A percentile compares a stretch with the other conserved stretches of the same genome.
phyloP scores from a whole-genome alignment of 2,329 filamentous ascomycete genomes.

The Alternaria gaisen region DNA sequence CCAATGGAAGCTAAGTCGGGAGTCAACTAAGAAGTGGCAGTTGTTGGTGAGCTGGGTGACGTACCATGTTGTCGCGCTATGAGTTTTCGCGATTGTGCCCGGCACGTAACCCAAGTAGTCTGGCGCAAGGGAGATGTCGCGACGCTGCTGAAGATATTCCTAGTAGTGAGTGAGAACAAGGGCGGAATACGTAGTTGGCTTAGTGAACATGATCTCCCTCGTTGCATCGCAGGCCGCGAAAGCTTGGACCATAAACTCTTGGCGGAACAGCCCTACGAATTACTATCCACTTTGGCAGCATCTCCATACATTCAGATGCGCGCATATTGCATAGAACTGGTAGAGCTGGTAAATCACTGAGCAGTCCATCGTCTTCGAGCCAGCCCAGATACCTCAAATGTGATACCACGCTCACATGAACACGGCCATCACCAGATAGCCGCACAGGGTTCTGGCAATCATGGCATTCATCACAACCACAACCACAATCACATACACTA shows the following conservation, averaged over 20 bases:
- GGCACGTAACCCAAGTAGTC: background rate
- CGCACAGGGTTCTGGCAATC: background rate
- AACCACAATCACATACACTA: background rate
- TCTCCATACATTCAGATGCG: background rate
- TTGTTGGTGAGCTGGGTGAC: constrained; percentile 17
- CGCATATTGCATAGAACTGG: background rate
- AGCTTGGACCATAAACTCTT: constrained; percentile 10
- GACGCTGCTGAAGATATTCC: background rate
- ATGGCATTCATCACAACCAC: background rate
- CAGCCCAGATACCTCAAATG: background rate
- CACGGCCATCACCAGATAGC: constrained; percentile 22
- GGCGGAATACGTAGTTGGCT: constrained; percentile 1
- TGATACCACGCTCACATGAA: background rate
- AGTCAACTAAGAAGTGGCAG: constrained; percentile 19
- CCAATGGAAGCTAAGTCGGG: constrained; percentile 66
- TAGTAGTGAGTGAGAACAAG: background rate
- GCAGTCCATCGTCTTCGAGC: background rate
- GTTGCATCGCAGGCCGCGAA: constrained; percentile 10
- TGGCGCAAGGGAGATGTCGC: background rate
- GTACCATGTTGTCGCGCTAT: constrained; percentile 33
- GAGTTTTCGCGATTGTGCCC: background rate
- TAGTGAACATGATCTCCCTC: constrained; percentile 3
- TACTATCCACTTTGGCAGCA: background rate
- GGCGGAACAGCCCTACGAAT: constrained; percentile 13
- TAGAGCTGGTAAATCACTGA: background rate